Base-by-base conservation (phyloP, 2,329 filamentous ascomycete species). In the Cadophora sp. region DNA sequence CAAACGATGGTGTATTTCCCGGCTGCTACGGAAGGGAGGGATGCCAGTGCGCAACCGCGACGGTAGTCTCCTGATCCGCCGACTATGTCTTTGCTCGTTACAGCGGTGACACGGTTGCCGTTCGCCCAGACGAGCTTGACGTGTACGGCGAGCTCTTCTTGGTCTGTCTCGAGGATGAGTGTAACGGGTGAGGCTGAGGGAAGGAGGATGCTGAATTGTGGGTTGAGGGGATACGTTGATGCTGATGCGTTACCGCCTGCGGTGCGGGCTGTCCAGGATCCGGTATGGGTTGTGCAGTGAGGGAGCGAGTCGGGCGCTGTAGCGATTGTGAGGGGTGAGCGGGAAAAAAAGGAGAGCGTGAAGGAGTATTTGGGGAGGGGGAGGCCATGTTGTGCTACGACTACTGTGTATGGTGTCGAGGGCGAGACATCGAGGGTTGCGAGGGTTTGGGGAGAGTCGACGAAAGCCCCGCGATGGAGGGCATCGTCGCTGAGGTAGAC, bases 371-470 rank as follows among this genome's bases (percentile, higher is more conserved):
- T 85, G 1, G 87, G 84, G 3, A 91, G 81, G 1, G 92, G 91
- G 4, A 98, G 85, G 46, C 91, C 90, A 75, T 97, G 90, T 74
- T 97, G 91, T 19, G 93, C 91, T 31, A 94, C 83, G 8, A 94
- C 92, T 5, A 92, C 82, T 0, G 85, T 87, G 72, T 86, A 86
- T 4, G 76, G 74, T 56, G 79, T 81, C n/a, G 77, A 78, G 4
- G 82, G 80, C 37, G 79, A 79, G 3, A 82, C 84, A 31, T 92
- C 86, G 69, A 97, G 85, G 67, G 91, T 90, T 55, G 97, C 88
- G 8, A 99, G 87, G 0, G 92, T 97, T 78, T 98, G 97, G 1
- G 94, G 94, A 2, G 94, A 97, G 79, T 97, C 95, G 40, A 98
- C 93, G 71, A 93, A 97, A n/a, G 93, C 92, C 0, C 91, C 92